Evolutionary conservation across 106 monocot species (phyloP).

Genomic region (Amphibolis antarctica): DNA sequence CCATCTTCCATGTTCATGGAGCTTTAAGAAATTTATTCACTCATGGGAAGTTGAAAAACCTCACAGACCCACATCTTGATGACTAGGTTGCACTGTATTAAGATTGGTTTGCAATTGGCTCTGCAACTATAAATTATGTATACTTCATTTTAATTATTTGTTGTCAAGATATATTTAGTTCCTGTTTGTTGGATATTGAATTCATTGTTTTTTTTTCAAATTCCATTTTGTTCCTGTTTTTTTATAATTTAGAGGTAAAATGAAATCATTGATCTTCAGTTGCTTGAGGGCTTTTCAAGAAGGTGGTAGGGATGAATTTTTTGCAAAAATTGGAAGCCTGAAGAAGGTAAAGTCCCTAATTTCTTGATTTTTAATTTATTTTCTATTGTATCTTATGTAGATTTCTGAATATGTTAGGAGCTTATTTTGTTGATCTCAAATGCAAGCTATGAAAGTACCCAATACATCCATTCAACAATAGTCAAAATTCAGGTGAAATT

Average conservation of each 20-base stretch:
- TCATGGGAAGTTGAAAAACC: too few species aligned
- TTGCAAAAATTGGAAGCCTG: conserved; percentile 38
- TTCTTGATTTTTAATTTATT: not conserved
- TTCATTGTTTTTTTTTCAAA: not conserved
- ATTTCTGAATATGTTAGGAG: not conserved
- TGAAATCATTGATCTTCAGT: conserved; percentile 19
- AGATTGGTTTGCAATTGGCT: too few species aligned
- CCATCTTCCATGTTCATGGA: too few species aligned
- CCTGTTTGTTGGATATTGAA: not conserved
- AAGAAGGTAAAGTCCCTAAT: conserved; percentile 41
- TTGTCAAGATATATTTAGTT: too few species aligned
- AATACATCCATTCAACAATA: conserved; percentile 66
- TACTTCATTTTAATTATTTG: too few species aligned
- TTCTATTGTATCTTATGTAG: not conserved
- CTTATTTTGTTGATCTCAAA: conserved; percentile 19
- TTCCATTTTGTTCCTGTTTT: not conserved
- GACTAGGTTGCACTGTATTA: too few species aligned
- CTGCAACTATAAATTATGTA: too few species aligned
- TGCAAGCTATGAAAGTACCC: conserved; percentile 76
- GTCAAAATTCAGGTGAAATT: conserved; percentile 67
- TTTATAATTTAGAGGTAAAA: not conserved
- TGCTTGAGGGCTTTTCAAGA: conserved; percentile 91
- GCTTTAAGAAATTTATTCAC: too few species aligned
- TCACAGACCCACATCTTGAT: too few species aligned
- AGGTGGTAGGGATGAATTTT: conserved; percentile 58